phyloP scores from a whole-genome alignment of 2,329 filamentous ascomycete species.

The Rutstroemia sp. region DNA sequence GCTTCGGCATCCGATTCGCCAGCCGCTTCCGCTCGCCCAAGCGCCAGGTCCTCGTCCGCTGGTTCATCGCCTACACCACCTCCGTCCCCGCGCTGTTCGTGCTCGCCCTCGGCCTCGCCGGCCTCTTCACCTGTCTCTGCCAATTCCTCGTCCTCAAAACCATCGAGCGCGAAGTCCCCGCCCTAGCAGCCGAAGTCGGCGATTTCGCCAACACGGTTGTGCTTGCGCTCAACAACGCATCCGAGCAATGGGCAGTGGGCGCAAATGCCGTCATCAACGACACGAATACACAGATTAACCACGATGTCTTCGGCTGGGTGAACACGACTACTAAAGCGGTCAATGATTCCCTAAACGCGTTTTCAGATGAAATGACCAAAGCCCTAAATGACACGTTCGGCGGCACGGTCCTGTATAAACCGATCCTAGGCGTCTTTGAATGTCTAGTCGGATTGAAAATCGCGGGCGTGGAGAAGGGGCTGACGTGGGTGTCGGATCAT shows the following conservation, averaged over 20 bases:
- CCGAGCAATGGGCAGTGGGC: slow-evolving; percentile 53
- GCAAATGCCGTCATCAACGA: slow-evolving; percentile 54
- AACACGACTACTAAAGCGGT: slow-evolving; percentile 74
- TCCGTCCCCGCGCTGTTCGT: slow-evolving; percentile 62
- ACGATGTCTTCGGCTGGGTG: slow-evolving; percentile 81
- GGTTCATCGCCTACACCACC: slow-evolving; percentile 63
- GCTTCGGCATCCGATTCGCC: slow-evolving; percentile 62
- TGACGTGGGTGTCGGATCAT: slow-evolving; percentile 91
- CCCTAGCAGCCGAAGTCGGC: slow-evolving; percentile 55
- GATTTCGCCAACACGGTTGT: slow-evolving; percentile 60
- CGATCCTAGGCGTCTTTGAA: slow-evolving; percentile 71
- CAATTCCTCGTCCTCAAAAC: slow-evolving; percentile 58
- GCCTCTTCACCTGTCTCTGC: slow-evolving; percentile 58
- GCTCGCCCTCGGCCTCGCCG: slow-evolving; percentile 58
- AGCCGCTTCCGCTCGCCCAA: slow-evolving; percentile 53
- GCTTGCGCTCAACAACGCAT: slow-evolving; percentile 53
- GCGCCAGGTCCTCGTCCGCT: slow-evolving; percentile 56
- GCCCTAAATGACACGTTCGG: slow-evolving; percentile 74
- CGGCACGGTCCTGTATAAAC: slow-evolving; percentile 69
- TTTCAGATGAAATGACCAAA: slow-evolving; percentile 69
- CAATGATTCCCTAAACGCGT: slow-evolving; percentile 77
- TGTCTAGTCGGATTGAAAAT: slow-evolving; percentile 89
- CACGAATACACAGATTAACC: slow-evolving; percentile 68
- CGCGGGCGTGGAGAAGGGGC: slow-evolving; percentile 71
- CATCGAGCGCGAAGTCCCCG: slow-evolving; percentile 58